Evolutionary conservation across 2,329 filamentous ascomycete genomes (phyloP), one percentile per base, ranked within the genome.

Genomic region (Aspergillus uvarum): DNA sequence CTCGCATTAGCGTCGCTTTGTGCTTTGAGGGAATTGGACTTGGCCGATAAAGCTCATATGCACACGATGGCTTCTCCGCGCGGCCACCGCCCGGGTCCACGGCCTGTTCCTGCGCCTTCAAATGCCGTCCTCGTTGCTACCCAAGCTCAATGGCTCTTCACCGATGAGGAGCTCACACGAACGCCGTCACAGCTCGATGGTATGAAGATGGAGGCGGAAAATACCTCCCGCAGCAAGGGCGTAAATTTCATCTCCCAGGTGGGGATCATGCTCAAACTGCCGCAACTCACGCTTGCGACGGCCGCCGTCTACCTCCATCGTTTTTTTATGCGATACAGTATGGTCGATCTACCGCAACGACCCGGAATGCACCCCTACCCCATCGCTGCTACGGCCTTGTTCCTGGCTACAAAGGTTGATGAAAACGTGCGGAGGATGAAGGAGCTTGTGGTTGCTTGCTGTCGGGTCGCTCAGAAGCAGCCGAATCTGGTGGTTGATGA

Each of bases 241-340:
- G 89, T 97, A 72, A 96, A 96, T 75, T 99, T 99, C 78, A 96
- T 99, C 70, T 89, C 92, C 64, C 93, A 97, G 76, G 92, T 94
- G 49, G 95, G 94, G 65, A 91, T 96, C 66, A 87, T 96, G 80
- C 85, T 98, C 55, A 94, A 96, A 73, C 81, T 98, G 53, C 94
- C 94, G 12, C 93, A 97, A 75, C 87, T 95, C 58, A 98, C 95
- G 0, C 82, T 99, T 47, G 93, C 90, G 77, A 96, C 96, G 0
- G 95, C 95, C 0, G 90, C 91, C 19, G 89, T 96, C 48, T 98
- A 96, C 80, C 93, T 99, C 75, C 94, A 99, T 76, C 87, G 95
- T 32, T 98, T 96, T 75, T 93, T 92, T 74, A 97, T 98, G 92
- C 88, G 92, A 64, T 87, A 84, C 71, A 94, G 88, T 72, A 88